Evolutionary conservation across 2,329 filamentous ascomycete species (phyloP), one percentile per base, ranked within the genome.

Genomic region (Periconia macrospinosa): DNA sequence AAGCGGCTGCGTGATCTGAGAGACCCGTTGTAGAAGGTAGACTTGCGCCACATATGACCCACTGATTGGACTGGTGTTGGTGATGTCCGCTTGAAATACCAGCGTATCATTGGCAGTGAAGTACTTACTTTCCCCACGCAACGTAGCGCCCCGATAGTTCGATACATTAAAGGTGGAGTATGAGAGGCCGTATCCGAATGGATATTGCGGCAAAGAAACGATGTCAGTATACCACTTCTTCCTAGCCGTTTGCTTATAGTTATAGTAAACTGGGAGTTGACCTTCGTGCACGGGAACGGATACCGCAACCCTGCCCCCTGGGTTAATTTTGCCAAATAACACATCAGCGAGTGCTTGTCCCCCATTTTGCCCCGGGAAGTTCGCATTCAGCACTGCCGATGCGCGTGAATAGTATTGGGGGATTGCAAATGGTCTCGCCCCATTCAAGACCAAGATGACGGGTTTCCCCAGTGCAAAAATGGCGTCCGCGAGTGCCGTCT

Each of bases 321-420:
- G 89, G 67, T 88, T 91, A 40, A 83, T 80, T 53, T 86, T 81
- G 46, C 88, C 87, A 60, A 89, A 89, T 1, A 92, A 76, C 3
- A 91, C 79, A 59, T 92, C 89, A 0, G 87, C 88, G 57, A 92
- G 86, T 13, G 84, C 86, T 67, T 91, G 90, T 14, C 89, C 89
- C 10, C 86, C 87, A 73, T 91, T 88, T 64, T 92, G 90, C 20
- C 90, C 89, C 60, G 2, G 71, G 66, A 59, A 76, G 68, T 75
- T 76, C 0, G 74, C 63, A 50, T 66, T 71, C 6, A 79, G 42
- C 0, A 78, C 76, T 1, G 76, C 77, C 0, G 72, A 70, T 41
- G 74, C 72, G 45, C 68, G 59, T 15, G 59, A 60, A 50, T 79
- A 79, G 54, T 71, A 73, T 6, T 69, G 53, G 1, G 71, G 71